Evolutionary conservation across 1,284 basidiomycete species (phyloP).

Genomic region (Sparassis latifolia): DNA sequence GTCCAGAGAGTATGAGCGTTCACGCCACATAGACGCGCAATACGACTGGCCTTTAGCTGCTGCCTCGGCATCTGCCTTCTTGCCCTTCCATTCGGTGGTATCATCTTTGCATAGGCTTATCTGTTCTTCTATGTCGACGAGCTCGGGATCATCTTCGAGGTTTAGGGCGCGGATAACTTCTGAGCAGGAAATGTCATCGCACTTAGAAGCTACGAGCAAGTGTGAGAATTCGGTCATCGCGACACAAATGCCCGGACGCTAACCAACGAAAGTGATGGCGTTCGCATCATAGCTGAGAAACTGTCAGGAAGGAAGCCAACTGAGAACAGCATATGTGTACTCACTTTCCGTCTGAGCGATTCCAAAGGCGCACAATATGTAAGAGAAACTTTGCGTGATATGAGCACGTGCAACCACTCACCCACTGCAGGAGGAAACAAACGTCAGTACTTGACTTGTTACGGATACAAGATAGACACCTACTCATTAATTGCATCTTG

Average conservation of each 20-base stretch:
- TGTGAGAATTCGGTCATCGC: neutral
- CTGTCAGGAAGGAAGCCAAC: constrained; percentile 19
- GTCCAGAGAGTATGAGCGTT: constrained; percentile 2
- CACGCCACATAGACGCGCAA: neutral
- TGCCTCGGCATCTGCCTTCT: constrained; percentile 34
- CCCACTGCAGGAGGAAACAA: constrained; percentile 21
- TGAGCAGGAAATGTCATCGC: constrained; percentile 56
- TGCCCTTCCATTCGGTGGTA: constrained; percentile 33
- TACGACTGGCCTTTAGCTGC: constrained; percentile 33
- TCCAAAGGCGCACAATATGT: neutral
- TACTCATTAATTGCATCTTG: constrained; percentile 55
- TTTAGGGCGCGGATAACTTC: constrained; percentile 46
- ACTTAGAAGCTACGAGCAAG: constrained; percentile 43
- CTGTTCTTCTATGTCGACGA: constrained; percentile 42
- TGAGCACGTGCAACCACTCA: constrained; percentile 10
- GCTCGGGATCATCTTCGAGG: constrained; percentile 44
- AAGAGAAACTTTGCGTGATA: neutral
- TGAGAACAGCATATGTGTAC: constrained; percentile 16
- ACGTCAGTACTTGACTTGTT: neutral
- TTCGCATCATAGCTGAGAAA: constrained; percentile 37
- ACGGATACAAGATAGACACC: constrained; percentile 18
- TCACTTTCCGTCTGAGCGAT: constrained; percentile 42
- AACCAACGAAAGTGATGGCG: constrained; percentile 55
- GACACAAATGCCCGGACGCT: constrained; percentile 2
- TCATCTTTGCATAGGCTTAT: constrained; percentile 34